Evolutionary conservation across 2,329 filamentous ascomycete species (phyloP), one percentile per base, ranked within the genome.

Genomic region (Penicillium sp.): DNA sequence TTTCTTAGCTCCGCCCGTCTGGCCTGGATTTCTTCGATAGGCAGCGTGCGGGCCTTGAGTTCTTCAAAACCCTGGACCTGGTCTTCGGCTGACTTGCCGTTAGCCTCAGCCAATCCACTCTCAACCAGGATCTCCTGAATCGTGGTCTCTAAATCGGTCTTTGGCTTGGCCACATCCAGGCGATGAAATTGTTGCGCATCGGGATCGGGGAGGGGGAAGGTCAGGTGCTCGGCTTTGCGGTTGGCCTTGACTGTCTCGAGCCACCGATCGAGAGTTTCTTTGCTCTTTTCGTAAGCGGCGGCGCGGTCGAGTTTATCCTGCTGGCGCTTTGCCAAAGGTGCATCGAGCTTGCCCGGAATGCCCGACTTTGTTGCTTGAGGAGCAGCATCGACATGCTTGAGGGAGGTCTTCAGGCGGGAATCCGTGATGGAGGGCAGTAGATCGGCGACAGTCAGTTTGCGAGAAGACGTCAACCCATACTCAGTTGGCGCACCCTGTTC

Each of bases 211-310:
- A 98, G 82, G 5, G 95, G 95, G 70, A 99, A 99, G 19, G 88
- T 83, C 13, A 99, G 81, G 74, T 96, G 92, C 63, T 98, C 95
- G 1, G 94, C 93, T 66, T 92, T 85, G 60, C 95, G 89, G 75
- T 97, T 97, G 35, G 91, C 87, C 78, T 97, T 96, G 70, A 99
- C 92, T 0, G 95, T 98, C 60, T 97, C 94, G 35, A 89, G 89
- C 95, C 95, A 99, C 68, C 92, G 87, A 63, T 91, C 87, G 27
- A 99, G 81, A 0, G 92, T 94, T 75, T 97, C 89, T 69, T 96
- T 96, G 52, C 92, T 93, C 80, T 96, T 93, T 37, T 92, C 87
- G 68, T 93, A 96, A 2, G 95, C 95, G 24, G 87, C 92, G 54
- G 82, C 81, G 53, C 95, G 90, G 69, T 96, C 89, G 16, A 97